These are phyloP conservation scores for Backusella circina DNA, from an alignment of 192 early-diverging fungal genomes.

Conservation along the genomic window DNA sequence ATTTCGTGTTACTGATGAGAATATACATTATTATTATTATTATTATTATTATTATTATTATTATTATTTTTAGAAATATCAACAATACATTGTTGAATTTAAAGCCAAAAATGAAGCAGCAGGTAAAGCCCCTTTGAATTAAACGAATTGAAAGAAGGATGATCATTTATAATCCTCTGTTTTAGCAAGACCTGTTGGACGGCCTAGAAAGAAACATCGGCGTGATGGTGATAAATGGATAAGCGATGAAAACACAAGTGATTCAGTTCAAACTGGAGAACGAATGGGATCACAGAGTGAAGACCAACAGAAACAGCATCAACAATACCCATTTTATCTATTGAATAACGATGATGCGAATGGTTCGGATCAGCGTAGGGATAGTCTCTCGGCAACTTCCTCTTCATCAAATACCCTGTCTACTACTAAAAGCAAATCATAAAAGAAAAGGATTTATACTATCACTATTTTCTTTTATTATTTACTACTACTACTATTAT, in stretches of 20 bases:
- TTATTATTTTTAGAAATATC: slow-evolving; percentile 36
- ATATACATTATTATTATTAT: no score
- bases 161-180: background rate
- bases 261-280: background rate
- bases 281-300: background rate
- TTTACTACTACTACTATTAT: no score
- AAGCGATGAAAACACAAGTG: background rate
- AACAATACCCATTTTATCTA: slow-evolving; percentile 19
- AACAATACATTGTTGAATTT: slow-evolving; percentile 37
- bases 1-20: background rate
- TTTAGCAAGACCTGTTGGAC: slow-evolving; percentile 23
- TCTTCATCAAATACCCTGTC: background rate
- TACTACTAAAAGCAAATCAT: background rate
- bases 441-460: background rate
- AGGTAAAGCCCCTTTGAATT: background rate
- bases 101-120: slow-evolving; percentile 37
- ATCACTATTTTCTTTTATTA: no score
- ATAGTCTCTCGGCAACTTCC: background rate
- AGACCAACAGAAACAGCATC: background rate
- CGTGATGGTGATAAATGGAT: background rate
- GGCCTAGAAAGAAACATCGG: slow-evolving; percentile 16
- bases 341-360: slow-evolving; percentile 11
- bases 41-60: no score
- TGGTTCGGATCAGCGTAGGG: background rate
- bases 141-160: background rate